These are phyloP conservation scores for Bolboschoenus planiculmis DNA, from an alignment of 176 grass and related monocot genomes.

Conservation along the genomic window DNA sequence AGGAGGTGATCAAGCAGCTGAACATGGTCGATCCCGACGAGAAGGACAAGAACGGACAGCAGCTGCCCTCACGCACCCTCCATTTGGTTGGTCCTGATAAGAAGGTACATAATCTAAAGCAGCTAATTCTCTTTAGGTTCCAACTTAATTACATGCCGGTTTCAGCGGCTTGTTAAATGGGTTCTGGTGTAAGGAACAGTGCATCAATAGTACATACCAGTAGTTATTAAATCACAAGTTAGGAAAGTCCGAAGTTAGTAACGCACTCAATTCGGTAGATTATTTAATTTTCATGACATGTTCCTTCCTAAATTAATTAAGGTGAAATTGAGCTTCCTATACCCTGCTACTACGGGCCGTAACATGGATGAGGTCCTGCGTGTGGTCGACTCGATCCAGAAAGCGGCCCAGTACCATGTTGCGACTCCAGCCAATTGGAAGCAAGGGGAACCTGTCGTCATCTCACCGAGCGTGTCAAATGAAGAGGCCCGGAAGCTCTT, in stretches of 20 bases:
- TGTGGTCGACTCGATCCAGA: constrained; percentile 64
- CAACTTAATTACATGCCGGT: not conserved
- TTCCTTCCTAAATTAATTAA: not conserved
- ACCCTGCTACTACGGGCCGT: constrained; percentile 58
- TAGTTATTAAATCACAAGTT: too few relatives aligned
- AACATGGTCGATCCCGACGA: constrained; percentile 92
- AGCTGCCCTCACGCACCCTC: constrained; percentile 53
- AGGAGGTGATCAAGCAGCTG: constrained; percentile 46
- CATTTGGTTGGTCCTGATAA: constrained; percentile 74
- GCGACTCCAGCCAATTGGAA: constrained; percentile 87
- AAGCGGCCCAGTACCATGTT: constrained; percentile 47
- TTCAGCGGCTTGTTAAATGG: not conserved
- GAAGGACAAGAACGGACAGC: constrained; percentile 42
- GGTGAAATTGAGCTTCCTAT: constrained; percentile 81
- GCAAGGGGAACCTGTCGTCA: constrained; percentile 53
- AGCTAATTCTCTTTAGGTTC: not conserved
- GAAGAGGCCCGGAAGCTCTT: constrained; percentile 68
- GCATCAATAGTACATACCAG: too few relatives aligned
- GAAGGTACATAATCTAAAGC: not conserved
- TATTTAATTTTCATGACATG: not conserved
- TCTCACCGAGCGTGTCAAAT: constrained; percentile 50
- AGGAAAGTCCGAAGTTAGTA: too few relatives aligned
- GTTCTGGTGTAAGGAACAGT: constrained; percentile 9
- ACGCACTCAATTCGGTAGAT: not conserved
- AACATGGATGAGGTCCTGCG: constrained; percentile 90